Evolutionary conservation across 2,329 filamentous ascomycete species (phyloP), one percentile per base, ranked within the genome.

Genomic region (Fusarium nelsonii): DNA sequence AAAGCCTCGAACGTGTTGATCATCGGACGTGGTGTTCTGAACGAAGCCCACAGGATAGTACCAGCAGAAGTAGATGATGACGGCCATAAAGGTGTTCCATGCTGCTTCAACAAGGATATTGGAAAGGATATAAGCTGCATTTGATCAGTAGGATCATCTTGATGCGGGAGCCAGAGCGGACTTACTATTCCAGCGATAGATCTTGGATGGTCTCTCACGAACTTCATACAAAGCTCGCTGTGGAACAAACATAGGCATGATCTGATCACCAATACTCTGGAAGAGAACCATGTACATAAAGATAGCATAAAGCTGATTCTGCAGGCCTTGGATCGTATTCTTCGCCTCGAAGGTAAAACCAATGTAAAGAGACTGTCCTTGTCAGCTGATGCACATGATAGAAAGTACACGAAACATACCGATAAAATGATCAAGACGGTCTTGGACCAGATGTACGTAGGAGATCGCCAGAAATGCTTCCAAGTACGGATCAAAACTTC

Each of bases 231-330:
- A 79, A 1, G 86, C 82, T 33, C 90, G 87, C 71, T 91, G 89
- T 0, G 87, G 86, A 45, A 91, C 85, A 70, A 92, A 92, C 70
- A 90, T 88, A 5, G 90, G 89, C 89, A 91, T 91, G n/a, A 89
- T 87, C 65, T 90, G 87, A 63, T 89, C 84, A 6, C 85, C 84
- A 34, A 90, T 48, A 23, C 68, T 73, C 48, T 86, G 85, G 74
- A 92, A 92, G 73, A 92, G 87, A n/a, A 88, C 91, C 65, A 87
- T 79, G 46, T 90, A 80, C 87, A 91, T 89, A 78, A 92, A 92
- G 45, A 91, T 87, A 56, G 84, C 83, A 74, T 91, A 92, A 72
- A 92, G 84, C 46, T 90, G 87, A 74, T 91, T 90, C 71, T 91
- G 89, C 4, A 92, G 81, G 6, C 90, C 90, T 65, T 90, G 87